phyloP scores from a whole-genome alignment of 2,329 filamentous ascomycete species.

The Fusarium euwallaceae region DNA sequence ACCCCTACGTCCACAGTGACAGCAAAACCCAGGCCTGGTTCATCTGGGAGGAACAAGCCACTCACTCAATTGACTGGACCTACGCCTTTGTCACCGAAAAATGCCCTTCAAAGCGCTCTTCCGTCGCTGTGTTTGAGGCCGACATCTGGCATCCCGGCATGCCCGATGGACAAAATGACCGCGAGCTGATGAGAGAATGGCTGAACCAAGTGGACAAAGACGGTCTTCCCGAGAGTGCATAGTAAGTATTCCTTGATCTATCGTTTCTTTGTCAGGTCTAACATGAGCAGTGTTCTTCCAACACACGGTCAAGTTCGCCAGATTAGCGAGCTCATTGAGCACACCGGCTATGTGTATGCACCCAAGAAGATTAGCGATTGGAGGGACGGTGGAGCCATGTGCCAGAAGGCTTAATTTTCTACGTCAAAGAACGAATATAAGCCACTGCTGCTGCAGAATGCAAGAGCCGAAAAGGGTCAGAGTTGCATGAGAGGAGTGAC shows the following conservation, averaged over 20 bases:
- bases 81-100: conserved; percentile 24
- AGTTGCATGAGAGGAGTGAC: not conserved
- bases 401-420: not conserved
- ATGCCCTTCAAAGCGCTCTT: conserved; percentile 9
- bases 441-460: not conserved
- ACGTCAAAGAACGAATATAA: not conserved
- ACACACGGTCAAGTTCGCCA: conserved; percentile 14
- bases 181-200: conserved; percentile 18
- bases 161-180: conserved; percentile 6
- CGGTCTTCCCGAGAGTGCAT: not conserved
- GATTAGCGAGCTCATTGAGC: conserved; percentile 14
- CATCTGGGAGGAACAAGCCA: conserved; percentile 20
- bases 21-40: conserved; percentile 22
- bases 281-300: conserved; percentile 7
- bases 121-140: conserved; percentile 13
- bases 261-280: not conserved
- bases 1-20: conserved; percentile 21
- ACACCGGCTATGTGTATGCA: conserved; percentile 13
- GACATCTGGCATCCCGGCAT: conserved; percentile 17
- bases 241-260: not conserved
- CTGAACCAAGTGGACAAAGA: conserved; percentile 7
- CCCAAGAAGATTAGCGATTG: not conserved
- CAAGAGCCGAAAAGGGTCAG: not conserved
- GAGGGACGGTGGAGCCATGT: conserved; percentile 10
- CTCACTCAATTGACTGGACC: conserved; percentile 23